A percentile compares a stretch with the other conserved stretches of the same genome.
phyloP scores from a whole-genome alignment of 1,284 basidiomycete species.

The Apiotrichum akiyoshidainum region DNA sequence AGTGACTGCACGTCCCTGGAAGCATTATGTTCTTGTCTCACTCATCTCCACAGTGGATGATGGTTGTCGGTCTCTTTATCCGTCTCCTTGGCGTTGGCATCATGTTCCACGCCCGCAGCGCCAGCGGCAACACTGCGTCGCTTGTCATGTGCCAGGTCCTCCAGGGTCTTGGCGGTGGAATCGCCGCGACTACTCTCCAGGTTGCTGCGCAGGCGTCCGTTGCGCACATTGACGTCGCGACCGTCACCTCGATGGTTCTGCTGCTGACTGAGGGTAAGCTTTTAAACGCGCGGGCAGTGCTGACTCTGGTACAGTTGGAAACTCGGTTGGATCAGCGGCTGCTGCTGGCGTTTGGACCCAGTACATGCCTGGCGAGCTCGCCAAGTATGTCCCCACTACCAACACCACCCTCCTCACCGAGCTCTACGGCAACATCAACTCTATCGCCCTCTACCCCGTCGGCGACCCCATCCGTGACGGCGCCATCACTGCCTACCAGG shows the following conservation, averaged over 20 bases:
- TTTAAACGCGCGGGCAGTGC: neutral
- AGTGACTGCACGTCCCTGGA: neutral
- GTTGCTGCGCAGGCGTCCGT: constrained; percentile 76
- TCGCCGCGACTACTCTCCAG: constrained; percentile 66
- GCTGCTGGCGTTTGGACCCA: constrained; percentile 43
- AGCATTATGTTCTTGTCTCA: neutral
- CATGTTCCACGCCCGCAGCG: constrained; percentile 69
- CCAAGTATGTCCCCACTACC: constrained; percentile 53
- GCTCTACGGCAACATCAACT: constrained; percentile 59
- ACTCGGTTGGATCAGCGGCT: constrained; percentile 54
- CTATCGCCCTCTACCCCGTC: constrained; percentile 52
- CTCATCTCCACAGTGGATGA: constrained; percentile 54
- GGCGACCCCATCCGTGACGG: constrained; percentile 60
- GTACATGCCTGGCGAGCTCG: constrained; percentile 58
- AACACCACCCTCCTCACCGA: constrained; percentile 44
- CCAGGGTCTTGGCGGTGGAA: constrained; percentile 56
- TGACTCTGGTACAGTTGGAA: constrained; percentile 44
- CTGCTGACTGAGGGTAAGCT: constrained; percentile 55
- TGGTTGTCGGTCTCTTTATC: constrained; percentile 64
- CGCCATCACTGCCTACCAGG: constrained; percentile 55
- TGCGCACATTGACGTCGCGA: constrained; percentile 70
- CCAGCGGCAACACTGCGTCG: constrained; percentile 54
- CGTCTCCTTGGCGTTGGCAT: constrained; percentile 66
- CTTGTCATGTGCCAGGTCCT: constrained; percentile 59
- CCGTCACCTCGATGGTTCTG: constrained; percentile 74